A percentile compares a stretch with the other conserved stretches of the same genome.
These are phyloP conservation scores for Stylonectria norvegica DNA, from an alignment of 2,329 filamentous ascomycete species.

Conservation along the genomic window DNA sequence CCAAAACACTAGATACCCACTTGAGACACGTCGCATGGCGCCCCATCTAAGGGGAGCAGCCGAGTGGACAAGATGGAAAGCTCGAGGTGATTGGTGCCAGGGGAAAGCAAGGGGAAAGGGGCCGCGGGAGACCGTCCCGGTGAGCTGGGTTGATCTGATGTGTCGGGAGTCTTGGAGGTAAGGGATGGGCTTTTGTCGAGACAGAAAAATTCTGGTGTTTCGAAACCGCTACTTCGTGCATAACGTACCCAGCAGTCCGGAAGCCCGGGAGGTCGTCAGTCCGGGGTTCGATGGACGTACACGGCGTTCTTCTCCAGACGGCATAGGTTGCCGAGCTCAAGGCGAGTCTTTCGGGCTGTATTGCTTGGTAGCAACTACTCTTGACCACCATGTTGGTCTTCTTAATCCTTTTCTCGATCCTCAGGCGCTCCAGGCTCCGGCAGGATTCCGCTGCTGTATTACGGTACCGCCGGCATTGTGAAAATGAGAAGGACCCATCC, in stretches of 20 bases:
- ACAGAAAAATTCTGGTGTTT: constrained; percentile 15
- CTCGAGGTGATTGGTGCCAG: constrained; percentile 16
- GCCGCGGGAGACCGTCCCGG: constrained; percentile 28
- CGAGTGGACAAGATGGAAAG: constrained; percentile 21
- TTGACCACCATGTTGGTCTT: too few species aligned
- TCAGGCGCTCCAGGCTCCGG: too few species aligned
- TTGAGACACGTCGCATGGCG: constrained; percentile 26
- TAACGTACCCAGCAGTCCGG: constrained; percentile 10
- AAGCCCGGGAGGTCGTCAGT: constrained; percentile 17
- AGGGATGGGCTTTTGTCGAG: constrained; percentile 2
- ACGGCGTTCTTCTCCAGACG: too few species aligned
- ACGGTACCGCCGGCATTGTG: constrained; percentile 5
- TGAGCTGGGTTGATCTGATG: constrained; percentile 31
- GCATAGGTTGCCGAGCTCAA: too few species aligned
- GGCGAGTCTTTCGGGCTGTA: too few species aligned
- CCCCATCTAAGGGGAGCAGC: constrained; percentile 28
- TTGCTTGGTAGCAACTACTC: too few species aligned
- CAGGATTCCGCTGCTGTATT: neutral
- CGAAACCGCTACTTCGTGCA: too few species aligned
- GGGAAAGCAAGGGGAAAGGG: constrained; percentile 23
- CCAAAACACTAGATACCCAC: constrained; percentile 20
- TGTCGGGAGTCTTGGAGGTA: constrained; percentile 20
- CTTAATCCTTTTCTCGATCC: too few species aligned
- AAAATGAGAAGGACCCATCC: constrained; percentile 30
- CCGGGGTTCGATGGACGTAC: too few species aligned